phyloP scores from a whole-genome alignment of 345 rosid species.

The Gossypium anomalum region DNA sequence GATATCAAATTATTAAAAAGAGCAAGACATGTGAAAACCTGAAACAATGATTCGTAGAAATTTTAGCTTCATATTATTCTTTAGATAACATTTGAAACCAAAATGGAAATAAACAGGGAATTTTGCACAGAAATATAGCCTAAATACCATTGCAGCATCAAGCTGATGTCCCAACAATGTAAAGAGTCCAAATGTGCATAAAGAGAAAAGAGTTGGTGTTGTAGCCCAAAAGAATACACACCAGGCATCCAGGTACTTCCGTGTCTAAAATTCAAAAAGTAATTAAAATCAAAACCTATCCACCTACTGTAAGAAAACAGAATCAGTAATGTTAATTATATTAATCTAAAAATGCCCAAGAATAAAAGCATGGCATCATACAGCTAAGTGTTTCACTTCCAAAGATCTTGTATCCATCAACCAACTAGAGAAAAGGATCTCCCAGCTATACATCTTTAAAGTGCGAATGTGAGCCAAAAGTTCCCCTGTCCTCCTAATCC shows the following conservation, averaged over 20 bases:
- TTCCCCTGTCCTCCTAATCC: constrained; percentile 90
- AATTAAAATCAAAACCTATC: constrained; percentile 10
- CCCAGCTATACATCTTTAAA: constrained; percentile 91
- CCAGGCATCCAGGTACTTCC: constrained; percentile 97
- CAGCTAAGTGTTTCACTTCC: constrained; percentile 84
- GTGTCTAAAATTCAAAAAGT: constrained; percentile 44
- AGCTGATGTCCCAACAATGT: constrained; percentile 89
- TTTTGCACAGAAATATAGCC: constrained; percentile 5
- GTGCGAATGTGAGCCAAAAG: constrained; percentile 75
- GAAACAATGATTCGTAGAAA: constrained; percentile 22
- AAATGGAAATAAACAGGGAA: constrained; percentile 8
- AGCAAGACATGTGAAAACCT: constrained; percentile 97
- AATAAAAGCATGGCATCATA: constrained; percentile 28
- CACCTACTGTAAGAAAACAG: background rate
- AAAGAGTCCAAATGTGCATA: constrained; percentile 79
- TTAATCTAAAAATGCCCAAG: constrained; percentile 1
- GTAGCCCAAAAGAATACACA: constrained; percentile 99
- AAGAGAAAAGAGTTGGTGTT: constrained; percentile 87
- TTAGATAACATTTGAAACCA: constrained; percentile 4
- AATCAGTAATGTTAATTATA: constrained; percentile 7
- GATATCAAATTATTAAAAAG: constrained; percentile 80
- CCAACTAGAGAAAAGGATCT: constrained; percentile 70
- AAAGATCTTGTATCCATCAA: constrained; percentile 65
- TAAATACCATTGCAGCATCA: constrained; percentile 82
- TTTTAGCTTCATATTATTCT: constrained; percentile 11